Percentiles rank a stretch among this genome's conserved stretches.
phyloP scores from a whole-genome alignment of 306 rosid genomes.

The Cucumis sativus region DNA sequence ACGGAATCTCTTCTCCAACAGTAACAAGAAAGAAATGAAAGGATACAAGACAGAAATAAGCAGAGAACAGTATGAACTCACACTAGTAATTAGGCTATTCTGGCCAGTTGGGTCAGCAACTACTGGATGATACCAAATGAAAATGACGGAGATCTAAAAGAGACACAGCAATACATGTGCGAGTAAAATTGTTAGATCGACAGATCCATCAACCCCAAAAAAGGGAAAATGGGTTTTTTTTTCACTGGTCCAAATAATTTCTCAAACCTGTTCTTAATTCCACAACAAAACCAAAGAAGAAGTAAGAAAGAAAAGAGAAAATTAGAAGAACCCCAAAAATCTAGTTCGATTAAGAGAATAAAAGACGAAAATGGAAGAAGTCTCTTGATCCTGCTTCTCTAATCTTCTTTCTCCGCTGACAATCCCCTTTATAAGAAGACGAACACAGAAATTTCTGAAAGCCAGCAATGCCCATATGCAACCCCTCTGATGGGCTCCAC shows the following conservation, averaged over 20 bases:
- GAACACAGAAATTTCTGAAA: constrained; percentile 3
- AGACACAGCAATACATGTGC: constrained; percentile 47
- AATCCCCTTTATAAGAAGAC: constrained; percentile 2
- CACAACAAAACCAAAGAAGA: background rate
- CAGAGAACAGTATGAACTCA: constrained; percentile 15
- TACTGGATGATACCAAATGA: constrained; percentile 18
- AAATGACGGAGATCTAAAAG: constrained; percentile 47
- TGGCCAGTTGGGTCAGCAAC: constrained; percentile 28
- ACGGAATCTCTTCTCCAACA: background rate
- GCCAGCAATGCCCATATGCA: constrained; percentile 45
- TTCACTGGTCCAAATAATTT: background rate
- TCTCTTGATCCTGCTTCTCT: background rate
- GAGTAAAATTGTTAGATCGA: constrained; percentile 52
- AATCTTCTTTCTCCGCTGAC: constrained; percentile 5
- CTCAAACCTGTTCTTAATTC: background rate
- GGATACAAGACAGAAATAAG: background rate
- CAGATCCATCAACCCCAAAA: constrained; percentile 49
- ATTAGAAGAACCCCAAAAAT: background rate
- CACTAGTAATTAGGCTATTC: constrained; percentile 11
- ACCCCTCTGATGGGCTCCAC: constrained; percentile 36
- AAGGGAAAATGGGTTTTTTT: constrained; percentile 24
- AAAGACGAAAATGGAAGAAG: background rate
- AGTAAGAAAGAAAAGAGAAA: background rate
- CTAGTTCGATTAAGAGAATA: background rate
- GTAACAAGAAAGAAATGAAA: background rate